Percentiles rank a stretch among this genome's conserved stretches.
Evolutionary conservation across 1,284 basidiomycete genomes (phyloP).

Genomic region (Sporisorium reilianum): DNA sequence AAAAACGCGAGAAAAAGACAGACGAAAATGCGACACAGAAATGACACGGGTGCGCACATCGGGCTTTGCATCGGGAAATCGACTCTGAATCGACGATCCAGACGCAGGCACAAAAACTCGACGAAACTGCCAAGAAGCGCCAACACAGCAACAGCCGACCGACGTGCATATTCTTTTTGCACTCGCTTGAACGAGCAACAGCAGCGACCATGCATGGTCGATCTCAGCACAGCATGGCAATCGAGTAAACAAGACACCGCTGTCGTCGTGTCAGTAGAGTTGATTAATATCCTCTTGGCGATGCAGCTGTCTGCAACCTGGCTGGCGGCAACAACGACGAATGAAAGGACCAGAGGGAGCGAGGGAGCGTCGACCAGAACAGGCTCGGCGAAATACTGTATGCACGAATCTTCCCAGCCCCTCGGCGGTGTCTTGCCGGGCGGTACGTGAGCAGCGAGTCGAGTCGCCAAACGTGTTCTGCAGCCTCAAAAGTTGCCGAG

Average conservation of each 20-base stretch:
- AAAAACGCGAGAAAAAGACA: neutral
- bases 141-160: constrained; percentile 14
- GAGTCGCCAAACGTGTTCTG: constrained; percentile 13
- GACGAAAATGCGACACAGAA: neutral
- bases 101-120: constrained; percentile 2
- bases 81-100: neutral
- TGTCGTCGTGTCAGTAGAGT: neutral
- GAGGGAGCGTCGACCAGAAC: neutral
- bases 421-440: constrained; percentile 20
- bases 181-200: neutral
- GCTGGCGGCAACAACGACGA: neutral
- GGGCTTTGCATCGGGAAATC: neutral
- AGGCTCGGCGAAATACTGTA: constrained; percentile 42
- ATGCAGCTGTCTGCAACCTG: neutral
- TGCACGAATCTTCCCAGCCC: constrained; percentile 21
- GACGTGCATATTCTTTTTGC: constrained; percentile 17
- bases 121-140: constrained; percentile 14
- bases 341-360: neutral
- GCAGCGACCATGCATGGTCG: constrained; percentile 3
- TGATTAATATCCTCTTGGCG: neutral
- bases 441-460: neutral
- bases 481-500: constrained; percentile 34
- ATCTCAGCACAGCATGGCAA: neutral
- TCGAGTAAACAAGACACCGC: neutral
- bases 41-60: neutral